A percentile compares a stretch with the other conserved stretches of the same genome.
These are phyloP conservation scores for Histomonas meleagridis DNA, from an alignment of 208 protist genomes.

Conservation along the genomic window DNA sequence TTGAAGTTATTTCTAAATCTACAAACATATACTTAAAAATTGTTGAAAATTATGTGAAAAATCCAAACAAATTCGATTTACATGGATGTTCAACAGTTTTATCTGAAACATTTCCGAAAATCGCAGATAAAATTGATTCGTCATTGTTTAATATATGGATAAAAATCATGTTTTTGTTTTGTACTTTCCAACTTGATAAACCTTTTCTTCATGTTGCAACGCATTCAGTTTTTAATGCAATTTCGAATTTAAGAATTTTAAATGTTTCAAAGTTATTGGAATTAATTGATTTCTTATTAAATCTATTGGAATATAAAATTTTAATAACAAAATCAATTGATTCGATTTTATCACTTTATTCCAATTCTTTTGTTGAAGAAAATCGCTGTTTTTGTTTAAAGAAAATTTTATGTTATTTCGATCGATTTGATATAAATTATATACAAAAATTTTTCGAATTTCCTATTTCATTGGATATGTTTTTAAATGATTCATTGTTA, in stretches of 20 bases:
- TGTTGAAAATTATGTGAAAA: not conserved
- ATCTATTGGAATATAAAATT: no score
- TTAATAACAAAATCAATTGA: no score
- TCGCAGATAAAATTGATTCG: not conserved
- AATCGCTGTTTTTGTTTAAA: not conserved
- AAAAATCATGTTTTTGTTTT: not conserved
- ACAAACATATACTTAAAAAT: no score
- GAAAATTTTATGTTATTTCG: not conserved
- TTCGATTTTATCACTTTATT: no score
- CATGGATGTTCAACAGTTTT: not conserved
- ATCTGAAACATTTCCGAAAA: not conserved
- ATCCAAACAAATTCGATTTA: not conserved
- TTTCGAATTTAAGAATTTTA: not conserved
- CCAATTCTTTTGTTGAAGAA: not conserved
- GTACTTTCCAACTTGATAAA: conserved; percentile 27
- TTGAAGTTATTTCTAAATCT: no score
- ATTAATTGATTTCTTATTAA: no score
- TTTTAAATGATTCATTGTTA: not conserved
- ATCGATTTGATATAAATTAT: not conserved
- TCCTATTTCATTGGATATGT: not conserved
- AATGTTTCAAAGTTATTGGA: not conserved
- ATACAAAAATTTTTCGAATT: not conserved
- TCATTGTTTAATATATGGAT: not conserved
- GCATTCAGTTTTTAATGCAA: not conserved
- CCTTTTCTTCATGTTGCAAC: not conserved